Conservation (phyloP, 495 filamentous ascomycete genomes). For the Podospora comata region DNA sequence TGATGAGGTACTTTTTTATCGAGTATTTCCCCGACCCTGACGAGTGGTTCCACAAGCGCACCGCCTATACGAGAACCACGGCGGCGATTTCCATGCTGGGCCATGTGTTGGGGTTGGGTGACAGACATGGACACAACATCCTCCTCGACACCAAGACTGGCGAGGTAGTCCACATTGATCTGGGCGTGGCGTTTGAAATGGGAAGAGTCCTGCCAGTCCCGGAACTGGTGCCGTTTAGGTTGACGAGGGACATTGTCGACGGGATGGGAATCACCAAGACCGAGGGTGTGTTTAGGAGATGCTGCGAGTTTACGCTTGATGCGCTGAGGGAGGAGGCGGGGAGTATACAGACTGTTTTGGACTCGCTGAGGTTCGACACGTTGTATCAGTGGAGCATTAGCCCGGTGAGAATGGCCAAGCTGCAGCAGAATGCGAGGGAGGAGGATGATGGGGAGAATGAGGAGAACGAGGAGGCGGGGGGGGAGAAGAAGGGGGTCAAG, state of each 20-base stretch:
- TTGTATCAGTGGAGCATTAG: constrained; percentile 94
- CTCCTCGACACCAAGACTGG: constrained; percentile 85
- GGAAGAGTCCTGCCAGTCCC: constrained; percentile 92
- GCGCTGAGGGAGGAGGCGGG: constrained; percentile 88
- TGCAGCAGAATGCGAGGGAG: constrained; percentile 54
- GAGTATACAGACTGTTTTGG: constrained; percentile 94
- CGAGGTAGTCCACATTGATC: constrained; percentile 94
- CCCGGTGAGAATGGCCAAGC: constrained; percentile 70
- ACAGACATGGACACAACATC: constrained; percentile 95
- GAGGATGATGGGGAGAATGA: constrained; percentile 30
- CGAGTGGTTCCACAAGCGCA: constrained; percentile 84
- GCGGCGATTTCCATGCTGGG: constrained; percentile 94
- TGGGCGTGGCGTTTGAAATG: constrained; percentile 92
- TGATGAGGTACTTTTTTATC: constrained; percentile 97
- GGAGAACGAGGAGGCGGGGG: constrained; percentile 19
- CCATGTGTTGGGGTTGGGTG: constrained; percentile 89
- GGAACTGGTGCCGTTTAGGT: constrained; percentile 89
- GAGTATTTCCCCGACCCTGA: constrained; percentile 91
- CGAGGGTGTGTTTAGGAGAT: constrained; percentile 91
- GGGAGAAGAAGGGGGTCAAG: constrained; percentile 26
- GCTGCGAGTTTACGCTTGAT: constrained; percentile 95
- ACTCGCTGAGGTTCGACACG: constrained; percentile 93
- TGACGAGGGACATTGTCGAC: constrained; percentile 95
- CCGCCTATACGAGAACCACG: constrained; percentile 87
- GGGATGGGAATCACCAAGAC: constrained; percentile 95